Base-by-base conservation (phyloP, 805 yeast species). In the Pichia manshurica region DNA sequence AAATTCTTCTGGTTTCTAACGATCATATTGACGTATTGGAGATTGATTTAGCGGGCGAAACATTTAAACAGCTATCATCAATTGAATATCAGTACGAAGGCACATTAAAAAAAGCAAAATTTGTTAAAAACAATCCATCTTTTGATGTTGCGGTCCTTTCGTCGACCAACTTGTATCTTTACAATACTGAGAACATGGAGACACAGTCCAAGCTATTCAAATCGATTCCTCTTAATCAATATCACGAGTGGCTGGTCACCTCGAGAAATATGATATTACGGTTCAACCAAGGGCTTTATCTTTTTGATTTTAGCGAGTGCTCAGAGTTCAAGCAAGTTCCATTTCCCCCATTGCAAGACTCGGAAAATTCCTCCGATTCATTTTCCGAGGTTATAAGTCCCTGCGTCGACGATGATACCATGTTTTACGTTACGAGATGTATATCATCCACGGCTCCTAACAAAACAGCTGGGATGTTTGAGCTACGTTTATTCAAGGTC, bases 141-240 rank as follows among this genome's bases (percentile, higher is more conserved):
- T 57, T 50, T 31, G 59, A 58, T 47, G 46, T 61, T 39, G 57
- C 54, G 1, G 54, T 62, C 23, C 46, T 63, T 23, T 58, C 66
- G 7, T 35, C 56, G 2, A 43, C 43, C 15, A 56, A 59, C 1
- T 42, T 63, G 25, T 51, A 53, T n/a, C 47, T 63, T 10, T 61
- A 55, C 21, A 47, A 52, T 20, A 12, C 39, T 16, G 44, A 40
- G 6, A 21, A 29, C 10, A 44, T 45, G 17, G 33, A 36, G 21
- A 8, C 40, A 37, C 4, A 6, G 9, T 6, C 36, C 1, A 23
- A 46, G 32, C 9, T 39, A 5, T 33, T 45, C 5, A 52, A 59
- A 33, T 51, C 53, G 16, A 39, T 60, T 8, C 46, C 53, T 15
- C 39, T 61, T 9, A 43, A 56, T 1, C 29, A 48, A 19, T 60